These are phyloP conservation scores for Mycena chlorophos DNA, from an alignment of 768 basidiomycete genomes.

Conservation along the genomic window DNA sequence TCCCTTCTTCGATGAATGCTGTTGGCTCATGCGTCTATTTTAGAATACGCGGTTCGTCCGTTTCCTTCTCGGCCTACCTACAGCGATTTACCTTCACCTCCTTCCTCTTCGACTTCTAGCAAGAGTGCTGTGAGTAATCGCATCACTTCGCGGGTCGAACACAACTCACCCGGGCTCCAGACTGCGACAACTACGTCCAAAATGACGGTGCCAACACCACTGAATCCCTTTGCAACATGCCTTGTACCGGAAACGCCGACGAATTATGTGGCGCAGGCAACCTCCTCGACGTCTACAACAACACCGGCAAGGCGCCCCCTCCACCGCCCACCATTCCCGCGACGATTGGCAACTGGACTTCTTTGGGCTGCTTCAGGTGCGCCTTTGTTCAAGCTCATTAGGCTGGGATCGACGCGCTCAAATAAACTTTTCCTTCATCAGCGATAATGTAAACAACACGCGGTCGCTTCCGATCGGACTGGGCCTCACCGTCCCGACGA, in stretches of 20 bases:
- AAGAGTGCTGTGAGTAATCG: conserved; percentile 56
- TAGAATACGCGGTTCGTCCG: conserved; percentile 49
- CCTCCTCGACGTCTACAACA: conserved; percentile 53
- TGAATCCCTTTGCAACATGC: conserved; percentile 44
- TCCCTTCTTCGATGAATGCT: too few relatives aligned
- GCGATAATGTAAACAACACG: conserved; percentile 46
- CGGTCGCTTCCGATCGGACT: conserved; percentile 42
- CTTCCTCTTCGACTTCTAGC: conserved; percentile 11
- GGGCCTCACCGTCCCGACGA: conserved; percentile 50
- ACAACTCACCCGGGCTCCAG: conserved; percentile 33
- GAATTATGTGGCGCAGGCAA: conserved; percentile 50
- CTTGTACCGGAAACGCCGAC: conserved; percentile 43
- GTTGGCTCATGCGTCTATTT: too few relatives aligned
- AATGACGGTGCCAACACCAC: conserved; percentile 48
- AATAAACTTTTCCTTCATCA: conserved; percentile 29
- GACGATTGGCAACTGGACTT: conserved; percentile 63
- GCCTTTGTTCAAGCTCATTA: conserved; percentile 19
- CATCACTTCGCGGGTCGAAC: neutral
- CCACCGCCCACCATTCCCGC: conserved; percentile 53
- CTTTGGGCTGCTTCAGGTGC: conserved; percentile 73
- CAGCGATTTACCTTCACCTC: conserved; percentile 5
- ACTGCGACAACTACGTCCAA: conserved; percentile 61
- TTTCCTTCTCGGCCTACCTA: conserved; percentile 8
- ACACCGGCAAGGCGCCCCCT: conserved; percentile 59
- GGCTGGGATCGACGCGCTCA: conserved; percentile 7